A percentile compares a stretch with the other conserved stretches of the same genome.
These are phyloP conservation scores for Salvia splendens DNA, from an alignment of 257 asterid genomes.

Conservation along the genomic window DNA sequence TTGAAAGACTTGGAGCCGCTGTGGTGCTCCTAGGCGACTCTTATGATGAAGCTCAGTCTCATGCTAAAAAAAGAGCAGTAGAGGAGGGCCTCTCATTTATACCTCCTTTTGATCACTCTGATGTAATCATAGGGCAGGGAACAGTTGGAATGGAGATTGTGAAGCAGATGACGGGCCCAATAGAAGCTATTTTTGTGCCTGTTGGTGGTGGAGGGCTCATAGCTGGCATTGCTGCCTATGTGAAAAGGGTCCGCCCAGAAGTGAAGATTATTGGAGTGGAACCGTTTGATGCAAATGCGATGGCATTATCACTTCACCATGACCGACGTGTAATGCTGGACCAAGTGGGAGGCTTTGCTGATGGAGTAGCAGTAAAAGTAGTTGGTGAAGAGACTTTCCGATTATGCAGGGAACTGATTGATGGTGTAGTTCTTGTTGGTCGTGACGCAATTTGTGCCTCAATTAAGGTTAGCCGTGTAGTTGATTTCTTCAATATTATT, in stretches of 20 bases:
- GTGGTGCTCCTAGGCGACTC: constrained; percentile 85
- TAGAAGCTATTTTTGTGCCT: constrained; percentile 82
- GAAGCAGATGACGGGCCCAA: constrained; percentile 61
- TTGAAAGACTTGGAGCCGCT: constrained; percentile 75
- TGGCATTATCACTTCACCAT: constrained; percentile 83
- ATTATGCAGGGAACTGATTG: constrained; percentile 70
- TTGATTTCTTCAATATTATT: background rate
- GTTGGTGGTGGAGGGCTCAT: constrained; percentile 94
- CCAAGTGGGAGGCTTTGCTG: constrained; percentile 94
- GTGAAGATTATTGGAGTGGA: constrained; percentile 88
- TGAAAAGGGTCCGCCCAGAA: constrained; percentile 83
- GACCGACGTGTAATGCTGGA: constrained; percentile 74
- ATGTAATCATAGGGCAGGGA: constrained; percentile 87
- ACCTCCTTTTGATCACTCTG: constrained; percentile 94
- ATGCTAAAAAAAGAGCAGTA: constrained; percentile 70
- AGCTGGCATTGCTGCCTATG: constrained; percentile 92
- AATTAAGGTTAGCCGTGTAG: constrained; percentile 63
- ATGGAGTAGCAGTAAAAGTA: constrained; percentile 92
- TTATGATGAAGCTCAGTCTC: constrained; percentile 84
- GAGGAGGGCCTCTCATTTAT: constrained; percentile 71
- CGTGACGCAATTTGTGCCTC: constrained; percentile 96
- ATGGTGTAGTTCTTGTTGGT: constrained; percentile 83
- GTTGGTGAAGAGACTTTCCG: constrained; percentile 86
- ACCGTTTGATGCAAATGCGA: constrained; percentile 87
- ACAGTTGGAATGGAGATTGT: constrained; percentile 92